A percentile compares a stretch with the other conserved stretches of the same genome.
phyloP scores from a whole-genome alignment of 106 monocot genomes.

The Allium fistulosum region DNA sequence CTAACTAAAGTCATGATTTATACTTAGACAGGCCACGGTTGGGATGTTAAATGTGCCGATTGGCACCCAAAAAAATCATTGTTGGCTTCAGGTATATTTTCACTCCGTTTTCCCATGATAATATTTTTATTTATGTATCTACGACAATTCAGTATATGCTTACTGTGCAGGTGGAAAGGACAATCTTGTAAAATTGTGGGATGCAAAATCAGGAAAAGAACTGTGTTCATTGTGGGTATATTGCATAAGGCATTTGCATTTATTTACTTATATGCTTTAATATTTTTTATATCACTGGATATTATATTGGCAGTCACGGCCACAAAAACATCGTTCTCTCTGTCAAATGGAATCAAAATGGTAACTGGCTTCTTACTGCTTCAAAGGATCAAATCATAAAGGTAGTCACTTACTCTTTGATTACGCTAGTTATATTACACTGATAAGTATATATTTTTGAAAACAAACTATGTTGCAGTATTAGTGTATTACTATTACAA shows the following conservation, averaged over 20 bases:
- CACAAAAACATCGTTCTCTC: constrained; percentile 93
- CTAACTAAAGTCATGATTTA: constrained; percentile 21
- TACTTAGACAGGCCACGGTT: constrained; percentile 92
- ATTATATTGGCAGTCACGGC: constrained; percentile 43
- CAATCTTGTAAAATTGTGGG: constrained; percentile 96
- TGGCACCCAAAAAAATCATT: constrained; percentile 96
- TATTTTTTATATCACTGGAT: neutral
- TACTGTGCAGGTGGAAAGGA: constrained; percentile 68
- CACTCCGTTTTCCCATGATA: too few species aligned
- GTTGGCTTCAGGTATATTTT: constrained; percentile 70
- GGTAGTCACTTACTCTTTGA: neutral
- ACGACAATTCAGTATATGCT: neutral
- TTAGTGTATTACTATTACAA: too few species aligned
- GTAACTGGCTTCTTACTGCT: constrained; percentile 92
- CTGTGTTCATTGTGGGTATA: constrained; percentile 63
- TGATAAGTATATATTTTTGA: too few species aligned
- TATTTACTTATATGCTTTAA: constrained; percentile 8
- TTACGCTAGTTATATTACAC: neutral
- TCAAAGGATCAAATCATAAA: constrained; percentile 89
- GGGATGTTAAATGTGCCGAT: constrained; percentile 96
- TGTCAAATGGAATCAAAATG: constrained; percentile 99
- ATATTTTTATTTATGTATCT: too few species aligned
- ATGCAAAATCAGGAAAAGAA: constrained; percentile 85
- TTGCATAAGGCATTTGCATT: neutral
- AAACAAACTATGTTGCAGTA: too few species aligned